phyloP scores from a whole-genome alignment of 2,329 filamentous ascomycete genomes.

The Pseudogymnoascus sp. region DNA sequence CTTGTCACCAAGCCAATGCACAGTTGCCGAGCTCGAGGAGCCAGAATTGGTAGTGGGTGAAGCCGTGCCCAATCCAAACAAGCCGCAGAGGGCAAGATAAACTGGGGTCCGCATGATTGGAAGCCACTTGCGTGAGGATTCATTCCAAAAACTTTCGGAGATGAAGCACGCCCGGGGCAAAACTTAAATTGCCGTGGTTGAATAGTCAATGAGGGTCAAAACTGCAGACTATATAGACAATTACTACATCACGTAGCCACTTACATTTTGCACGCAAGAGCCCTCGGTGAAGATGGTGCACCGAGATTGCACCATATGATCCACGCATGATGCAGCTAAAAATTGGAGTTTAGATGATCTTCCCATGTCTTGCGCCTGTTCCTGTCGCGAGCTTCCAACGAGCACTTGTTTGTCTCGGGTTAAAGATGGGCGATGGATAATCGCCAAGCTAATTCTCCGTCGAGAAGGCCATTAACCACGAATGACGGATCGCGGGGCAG shows the following conservation, averaged over 20 bases:
- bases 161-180: not conserved
- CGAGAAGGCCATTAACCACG: not conserved
- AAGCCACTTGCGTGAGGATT: not conserved
- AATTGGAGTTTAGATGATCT: not conserved
- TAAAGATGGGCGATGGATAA: not conserved
- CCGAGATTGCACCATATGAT: slow-evolving; percentile 5
- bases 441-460: slow-evolving; percentile 2
- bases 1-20: slow-evolving; percentile 18
- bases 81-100: slow-evolving; percentile 1
- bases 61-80: not conserved
- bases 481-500: not conserved
- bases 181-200: not conserved
- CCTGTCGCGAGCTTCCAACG: not conserved
- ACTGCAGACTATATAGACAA: not conserved
- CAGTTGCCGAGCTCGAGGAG: not conserved
- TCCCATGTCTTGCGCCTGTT: not conserved
- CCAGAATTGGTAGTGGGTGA: not conserved
- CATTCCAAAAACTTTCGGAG: not conserved
- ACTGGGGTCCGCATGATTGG: not conserved
- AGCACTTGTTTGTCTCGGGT: slow-evolving; percentile 1
- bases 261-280: not conserved
- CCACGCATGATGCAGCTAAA: not conserved
- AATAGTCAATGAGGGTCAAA: not conserved
- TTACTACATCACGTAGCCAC: not conserved
- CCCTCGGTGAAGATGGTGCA: not conserved